Evolutionary conservation across 257 asterid genomes (phyloP).

Genomic region (Plantago major): DNA sequence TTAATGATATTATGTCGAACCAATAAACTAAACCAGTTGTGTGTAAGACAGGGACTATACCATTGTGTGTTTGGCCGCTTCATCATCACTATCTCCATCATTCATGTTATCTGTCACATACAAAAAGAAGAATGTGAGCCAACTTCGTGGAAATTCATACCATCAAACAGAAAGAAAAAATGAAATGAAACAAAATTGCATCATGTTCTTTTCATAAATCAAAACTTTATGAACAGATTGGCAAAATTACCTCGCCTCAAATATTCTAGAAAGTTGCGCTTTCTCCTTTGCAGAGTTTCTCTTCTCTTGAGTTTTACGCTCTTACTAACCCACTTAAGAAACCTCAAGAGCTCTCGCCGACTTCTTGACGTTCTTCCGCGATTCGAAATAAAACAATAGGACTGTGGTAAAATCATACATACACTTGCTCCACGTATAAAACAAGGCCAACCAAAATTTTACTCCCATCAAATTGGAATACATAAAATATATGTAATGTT

Average conservation of each 20-base stretch:
- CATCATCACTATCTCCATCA: constrained; percentile 78
- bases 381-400: constrained; percentile 37
- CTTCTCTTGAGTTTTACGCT: constrained; percentile 75
- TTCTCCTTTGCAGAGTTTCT: constrained; percentile 66
- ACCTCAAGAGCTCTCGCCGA: constrained; percentile 66
- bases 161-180: constrained; percentile 7
- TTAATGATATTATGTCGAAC: not conserved
- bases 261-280: constrained; percentile 76
- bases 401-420: not conserved
- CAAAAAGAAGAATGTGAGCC: constrained; percentile 14
- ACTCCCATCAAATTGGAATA: not conserved
- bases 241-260: constrained; percentile 78
- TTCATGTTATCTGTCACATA: constrained; percentile 64
- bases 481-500: not conserved
- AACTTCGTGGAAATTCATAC: constrained; percentile 1
- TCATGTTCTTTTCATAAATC: not conserved
- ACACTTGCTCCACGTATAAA: constrained; percentile 10
- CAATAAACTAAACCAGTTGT: constrained; percentile 6
- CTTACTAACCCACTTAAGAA: constrained; percentile 70
- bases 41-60: constrained; percentile 34
- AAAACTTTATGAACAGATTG: constrained; percentile 12
- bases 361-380: constrained; percentile 71
- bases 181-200: constrained; percentile 1
- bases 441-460: not conserved
- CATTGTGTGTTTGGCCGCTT: constrained; percentile 34